These are phyloP conservation scores for Liriodendron chinense DNA, from an alignment of 164 flowering plant genomes.

Conservation along the genomic window DNA sequence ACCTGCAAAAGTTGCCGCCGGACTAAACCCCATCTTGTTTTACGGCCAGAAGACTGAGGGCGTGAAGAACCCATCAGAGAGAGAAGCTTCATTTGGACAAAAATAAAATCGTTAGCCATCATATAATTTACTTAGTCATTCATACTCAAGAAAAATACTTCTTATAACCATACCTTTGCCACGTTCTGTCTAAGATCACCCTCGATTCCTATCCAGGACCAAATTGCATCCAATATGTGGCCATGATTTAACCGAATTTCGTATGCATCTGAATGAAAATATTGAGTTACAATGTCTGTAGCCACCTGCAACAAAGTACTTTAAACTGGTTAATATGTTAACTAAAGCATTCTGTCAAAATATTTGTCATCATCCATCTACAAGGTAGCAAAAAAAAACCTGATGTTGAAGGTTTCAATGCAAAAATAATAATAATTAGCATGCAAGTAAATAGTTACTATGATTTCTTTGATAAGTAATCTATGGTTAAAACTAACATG, in stretches of 20 bases:
- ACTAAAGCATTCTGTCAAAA: background rate
- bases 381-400: background rate
- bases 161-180: conserved; percentile 59
- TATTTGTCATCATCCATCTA: background rate
- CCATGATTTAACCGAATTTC: conserved; percentile 87
- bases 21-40: conserved; percentile 76
- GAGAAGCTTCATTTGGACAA: conserved; percentile 54
- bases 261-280: conserved; percentile 54
- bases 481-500: too few species aligned
- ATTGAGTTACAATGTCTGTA: conserved; percentile 54
- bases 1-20: conserved; percentile 95
- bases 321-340: too few species aligned
- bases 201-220: conserved; percentile 90
- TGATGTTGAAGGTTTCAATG: background rate
- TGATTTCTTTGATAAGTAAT: background rate
- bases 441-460: background rate
- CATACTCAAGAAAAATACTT: background rate
- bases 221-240: conserved; percentile 72
- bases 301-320: conserved; percentile 47
- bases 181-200: conserved; percentile 71
- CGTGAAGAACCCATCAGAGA: conserved; percentile 71
- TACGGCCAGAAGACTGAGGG: conserved; percentile 81
- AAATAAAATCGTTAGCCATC: conserved; percentile 11
- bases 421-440: background rate
- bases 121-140: background rate